Base-by-base conservation (phyloP, 179 eudicot species). In the Spergularia azorica region DNA sequence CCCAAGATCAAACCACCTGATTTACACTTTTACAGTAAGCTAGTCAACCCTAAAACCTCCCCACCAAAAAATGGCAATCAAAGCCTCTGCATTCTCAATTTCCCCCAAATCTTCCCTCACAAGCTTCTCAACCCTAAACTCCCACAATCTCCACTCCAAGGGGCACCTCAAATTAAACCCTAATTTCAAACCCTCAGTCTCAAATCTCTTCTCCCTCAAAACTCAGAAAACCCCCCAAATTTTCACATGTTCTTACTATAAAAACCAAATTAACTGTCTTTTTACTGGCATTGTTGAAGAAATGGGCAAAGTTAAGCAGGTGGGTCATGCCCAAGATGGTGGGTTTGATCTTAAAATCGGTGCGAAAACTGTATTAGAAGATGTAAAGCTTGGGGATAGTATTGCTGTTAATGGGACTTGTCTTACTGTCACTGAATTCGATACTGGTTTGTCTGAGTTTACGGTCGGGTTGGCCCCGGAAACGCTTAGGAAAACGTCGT, bases 271-370 rank as follows among this genome's bases (percentile, higher is more conserved):
- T 6, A 78, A 69, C 13, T 88, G 88, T 59, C 87, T 95, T 55
- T 92, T 95, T 83, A 92, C 98, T 3, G 98, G 98, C 41, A 92
- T 94, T 7, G 98, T 94, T 39, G 98, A 94, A 73, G 98, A 92
- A 78, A 87, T 92, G 86, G 98, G 98, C 14, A 69, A 86, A 80
- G 79, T 95, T 46, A 89, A 84, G 71, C 79, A 89, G 13, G 76
- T 95, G 81, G 97, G 97, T 50, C 48, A 73, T 41, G 81, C 80
- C 26, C 78, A 88, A 63, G 83, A 87, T 78, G 89, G 86, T 2
- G 91, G 95, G 11, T 92, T 88, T 70, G 86, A 86, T 77, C 79
- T 95, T 82, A 91, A 74, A 76, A 90, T 95, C 32, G 73, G 76
- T 2, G 91, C 96, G 13, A 88, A 81, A 73, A 80, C 80, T 48